Evolutionary conservation across 129 eudicot species (phyloP).

Genomic region (Saussurea involucrata): DNA sequence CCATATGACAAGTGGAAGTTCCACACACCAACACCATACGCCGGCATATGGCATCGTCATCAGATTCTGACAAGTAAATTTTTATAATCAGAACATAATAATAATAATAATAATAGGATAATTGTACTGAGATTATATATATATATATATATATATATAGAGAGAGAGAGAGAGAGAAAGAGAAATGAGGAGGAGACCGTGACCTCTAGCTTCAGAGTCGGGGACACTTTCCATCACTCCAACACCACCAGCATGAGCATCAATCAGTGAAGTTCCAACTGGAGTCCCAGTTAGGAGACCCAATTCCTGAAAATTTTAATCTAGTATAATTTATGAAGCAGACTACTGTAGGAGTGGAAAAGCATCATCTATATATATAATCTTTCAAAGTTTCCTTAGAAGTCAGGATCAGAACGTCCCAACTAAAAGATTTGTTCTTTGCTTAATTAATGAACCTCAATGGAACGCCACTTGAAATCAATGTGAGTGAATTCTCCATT

Average conservation of each 20-base stretch:
- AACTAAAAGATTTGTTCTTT: background rate
- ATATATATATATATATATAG: too few relatives aligned
- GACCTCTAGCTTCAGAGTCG: conserved; percentile 51
- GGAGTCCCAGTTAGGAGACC: conserved; percentile 82
- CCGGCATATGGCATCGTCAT: conserved; percentile 70
- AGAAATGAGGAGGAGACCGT: background rate
- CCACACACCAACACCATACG: conserved; percentile 98
- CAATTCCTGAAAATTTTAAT: conserved; percentile 54
- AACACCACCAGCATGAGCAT: conserved; percentile 99
- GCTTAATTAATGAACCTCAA: conserved; percentile 41
- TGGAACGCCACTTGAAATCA: conserved; percentile 36
- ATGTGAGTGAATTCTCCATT: conserved; percentile 46
- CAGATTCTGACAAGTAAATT: conserved; percentile 45
- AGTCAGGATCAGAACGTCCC: background rate
- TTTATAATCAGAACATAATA: background rate
- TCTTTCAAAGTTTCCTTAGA: conserved; percentile 16
- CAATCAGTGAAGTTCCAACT: conserved; percentile 92
- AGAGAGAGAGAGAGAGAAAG: too few relatives aligned
- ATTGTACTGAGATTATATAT: too few relatives aligned
- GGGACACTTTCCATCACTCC: conserved; percentile 97
- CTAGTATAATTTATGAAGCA: conserved; percentile 10
- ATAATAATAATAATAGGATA: too few relatives aligned
- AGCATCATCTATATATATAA: conserved; percentile 2
- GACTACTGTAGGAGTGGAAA: background rate
- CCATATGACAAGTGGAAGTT: conserved; percentile 98